Conservation (phyloP, 345 rosid species). For the Balakata baccata region DNA sequence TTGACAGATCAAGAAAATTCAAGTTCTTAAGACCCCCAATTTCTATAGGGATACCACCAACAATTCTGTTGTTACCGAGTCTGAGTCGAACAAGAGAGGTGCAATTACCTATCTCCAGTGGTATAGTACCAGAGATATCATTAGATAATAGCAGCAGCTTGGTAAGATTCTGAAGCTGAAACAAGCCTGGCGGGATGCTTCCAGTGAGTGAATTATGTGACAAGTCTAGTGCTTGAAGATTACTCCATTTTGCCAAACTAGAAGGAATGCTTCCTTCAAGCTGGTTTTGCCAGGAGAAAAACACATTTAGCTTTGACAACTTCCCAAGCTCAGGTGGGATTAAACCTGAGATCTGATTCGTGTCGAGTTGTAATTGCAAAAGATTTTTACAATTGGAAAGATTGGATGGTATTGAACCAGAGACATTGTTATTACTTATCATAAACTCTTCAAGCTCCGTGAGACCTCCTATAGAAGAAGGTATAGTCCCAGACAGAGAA, state of each 20-base stretch:
- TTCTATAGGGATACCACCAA: slow-evolving; percentile 63
- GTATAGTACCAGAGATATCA: slow-evolving; percentile 65
- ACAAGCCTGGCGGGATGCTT: slow-evolving; percentile 64
- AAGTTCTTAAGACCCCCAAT: slow-evolving; percentile 60
- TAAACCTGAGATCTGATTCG: slow-evolving; percentile 78
- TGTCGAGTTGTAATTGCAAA: slow-evolving; percentile 69
- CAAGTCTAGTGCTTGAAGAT: slow-evolving; percentile 76
- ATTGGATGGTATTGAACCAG: slow-evolving; percentile 72
- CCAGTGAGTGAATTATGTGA: slow-evolving; percentile 81
- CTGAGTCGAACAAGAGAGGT: slow-evolving; percentile 70
- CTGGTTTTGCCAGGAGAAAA: slow-evolving; percentile 89
- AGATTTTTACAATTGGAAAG: slow-evolving; percentile 67
- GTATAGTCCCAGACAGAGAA: slow-evolving; percentile 73
- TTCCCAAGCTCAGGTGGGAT: slow-evolving; percentile 73
- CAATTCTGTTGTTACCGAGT: slow-evolving; percentile 66
- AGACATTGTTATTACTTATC: slow-evolving; percentile 82
- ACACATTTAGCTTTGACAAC: slow-evolving; percentile 59
- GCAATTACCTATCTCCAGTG: slow-evolving; percentile 68
- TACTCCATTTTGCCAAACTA: slow-evolving; percentile 50
- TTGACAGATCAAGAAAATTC: slow-evolving; percentile 71
- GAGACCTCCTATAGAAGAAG: slow-evolving; percentile 58
- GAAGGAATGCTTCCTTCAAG: slow-evolving; percentile 91
- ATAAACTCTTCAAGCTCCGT: slow-evolving; percentile 67
- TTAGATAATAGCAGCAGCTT: slow-evolving; percentile 73
- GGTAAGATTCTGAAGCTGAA: slow-evolving; percentile 71